Evolutionary conservation across 768 basidiomycete species (phyloP).

Genomic region (Phaffia australis): DNA sequence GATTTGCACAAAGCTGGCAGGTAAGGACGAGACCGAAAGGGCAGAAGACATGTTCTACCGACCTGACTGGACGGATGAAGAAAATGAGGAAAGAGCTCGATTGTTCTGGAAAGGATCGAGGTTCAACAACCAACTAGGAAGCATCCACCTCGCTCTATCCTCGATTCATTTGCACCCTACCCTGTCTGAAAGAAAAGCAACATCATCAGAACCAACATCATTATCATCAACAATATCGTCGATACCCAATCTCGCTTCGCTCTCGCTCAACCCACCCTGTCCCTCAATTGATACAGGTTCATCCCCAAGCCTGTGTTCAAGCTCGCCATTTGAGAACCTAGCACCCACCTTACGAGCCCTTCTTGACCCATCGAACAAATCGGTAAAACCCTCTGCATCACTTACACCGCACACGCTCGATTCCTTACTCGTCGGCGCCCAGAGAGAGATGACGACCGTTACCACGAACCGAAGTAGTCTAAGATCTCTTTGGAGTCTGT

Average conservation of each 20-base stretch:
- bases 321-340: conserved; percentile 8
- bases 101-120: conserved; percentile 57
- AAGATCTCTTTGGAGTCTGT: conserved; percentile 58
- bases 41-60: conserved; percentile 52
- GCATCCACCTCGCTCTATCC: conserved; percentile 48
- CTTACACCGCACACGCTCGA: conserved; percentile 47
- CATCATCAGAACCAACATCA: neutral
- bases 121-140: conserved; percentile 45
- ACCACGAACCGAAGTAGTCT: conserved; percentile 75
- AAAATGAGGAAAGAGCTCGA: conserved; percentile 29
- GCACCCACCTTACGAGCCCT: conserved; percentile 15
- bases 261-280: conserved; percentile 3
- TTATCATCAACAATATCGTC: neutral
- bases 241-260: conserved; percentile 7
- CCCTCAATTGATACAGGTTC: neutral
- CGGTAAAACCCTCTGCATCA: conserved; percentile 15
- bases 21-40: conserved; percentile 53
- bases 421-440: conserved; percentile 59
- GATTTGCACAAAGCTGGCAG: conserved; percentile 75
- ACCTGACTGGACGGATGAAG: conserved; percentile 35
- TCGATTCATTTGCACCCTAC: conserved; percentile 40
- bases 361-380: conserved; percentile 3
- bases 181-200: conserved; percentile 35
- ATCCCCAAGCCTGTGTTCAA: neutral
- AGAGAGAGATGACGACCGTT: conserved; percentile 67